Base-by-base conservation (phyloP, 192 early-diverging fungal genomes). In the Dissophora ornata region DNA sequence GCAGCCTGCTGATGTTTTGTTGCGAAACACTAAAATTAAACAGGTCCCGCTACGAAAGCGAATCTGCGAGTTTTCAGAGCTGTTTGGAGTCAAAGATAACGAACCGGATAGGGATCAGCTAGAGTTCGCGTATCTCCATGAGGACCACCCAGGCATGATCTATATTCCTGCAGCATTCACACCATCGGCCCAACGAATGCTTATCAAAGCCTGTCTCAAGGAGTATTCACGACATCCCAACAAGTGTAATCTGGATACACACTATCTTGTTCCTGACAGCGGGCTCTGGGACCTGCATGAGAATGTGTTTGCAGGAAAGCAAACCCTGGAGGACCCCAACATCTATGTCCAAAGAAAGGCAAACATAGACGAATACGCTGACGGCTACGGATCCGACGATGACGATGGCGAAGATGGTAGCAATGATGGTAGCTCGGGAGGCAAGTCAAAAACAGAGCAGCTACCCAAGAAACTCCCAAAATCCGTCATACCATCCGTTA, bases 211-310 rank as follows among this genome's bases (percentile, higher is more conserved):
- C 30, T 93, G 93, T 50, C 81, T 98, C 28, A 82, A 85, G 45
- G 87, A 93, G n/a, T 95, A 91, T 62, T 79, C 94, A 2, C 64
- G 71, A 25, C 84, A 87, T 25, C 97, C 97, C 6, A 96, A 95
- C 73, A 88, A 90, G 9, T 89, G 90, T 41, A 98, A 95, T 79
- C 85, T 98, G 4, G 93, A 98, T 63, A 90, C 95, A 18, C 95
- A 96, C 67, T 98, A 93, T 57, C 52, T 77, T 6, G 57, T 94
- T 18, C 91, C 91, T 7, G 49, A 77, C 1, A 56, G 73, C 28
- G 92, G 92, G 8, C 33, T 90, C 16, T 92, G 89, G 92, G 62
- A 81, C 19, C 60, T 82, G 19, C 78, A 88, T 63, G 86, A 85
- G 46, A 30, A 62, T 26, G 67, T 78, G 11, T 54, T 59, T 24